Percentiles rank a stretch among this genome's conserved stretches.
Evolutionary conservation across 2,329 filamentous ascomycete species (phyloP).

Genomic region (Neopestalotiopsis clavispora): DNA sequence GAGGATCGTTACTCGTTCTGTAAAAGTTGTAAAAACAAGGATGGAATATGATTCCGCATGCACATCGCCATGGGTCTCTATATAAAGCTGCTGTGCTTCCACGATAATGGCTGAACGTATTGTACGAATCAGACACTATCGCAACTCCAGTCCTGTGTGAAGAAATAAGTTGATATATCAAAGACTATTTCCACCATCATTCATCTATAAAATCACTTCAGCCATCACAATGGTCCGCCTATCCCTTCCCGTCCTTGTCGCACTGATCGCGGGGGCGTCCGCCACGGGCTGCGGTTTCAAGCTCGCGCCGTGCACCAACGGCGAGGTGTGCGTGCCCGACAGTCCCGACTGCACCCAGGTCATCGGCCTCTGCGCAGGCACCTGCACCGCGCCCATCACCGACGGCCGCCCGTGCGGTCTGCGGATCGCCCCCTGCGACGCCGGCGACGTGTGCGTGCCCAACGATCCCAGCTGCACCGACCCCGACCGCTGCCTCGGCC

Average conservation of each 20-base stretch:
- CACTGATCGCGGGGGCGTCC: neutral
- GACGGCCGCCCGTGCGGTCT: neutral
- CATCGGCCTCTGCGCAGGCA: neutral
- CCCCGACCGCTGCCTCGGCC: neutral
- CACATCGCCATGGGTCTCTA: neutral
- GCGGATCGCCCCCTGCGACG: neutral
- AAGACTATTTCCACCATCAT: neutral
- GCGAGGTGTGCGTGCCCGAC: neutral
- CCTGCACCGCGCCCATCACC: neutral
- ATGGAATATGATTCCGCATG: neutral
- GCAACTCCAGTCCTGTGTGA: neutral
- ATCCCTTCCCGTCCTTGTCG: neutral
- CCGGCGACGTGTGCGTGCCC: neutral
- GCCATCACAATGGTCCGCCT: neutral
- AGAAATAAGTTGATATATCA: neutral
- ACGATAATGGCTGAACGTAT: neutral
- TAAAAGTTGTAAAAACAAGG: neutral
- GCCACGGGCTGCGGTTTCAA: neutral
- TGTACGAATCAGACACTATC: neutral
- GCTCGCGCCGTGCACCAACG: neutral
- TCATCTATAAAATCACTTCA: neutral
- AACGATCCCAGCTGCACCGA: neutral
- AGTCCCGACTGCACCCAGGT: neutral
- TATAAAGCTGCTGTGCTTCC: neutral
- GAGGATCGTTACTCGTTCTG: neutral